Evolutionary conservation across 805 yeast species (phyloP), one percentile per base, ranked within the genome.

Genomic region (Kazachstania bromeliacearum): DNA sequence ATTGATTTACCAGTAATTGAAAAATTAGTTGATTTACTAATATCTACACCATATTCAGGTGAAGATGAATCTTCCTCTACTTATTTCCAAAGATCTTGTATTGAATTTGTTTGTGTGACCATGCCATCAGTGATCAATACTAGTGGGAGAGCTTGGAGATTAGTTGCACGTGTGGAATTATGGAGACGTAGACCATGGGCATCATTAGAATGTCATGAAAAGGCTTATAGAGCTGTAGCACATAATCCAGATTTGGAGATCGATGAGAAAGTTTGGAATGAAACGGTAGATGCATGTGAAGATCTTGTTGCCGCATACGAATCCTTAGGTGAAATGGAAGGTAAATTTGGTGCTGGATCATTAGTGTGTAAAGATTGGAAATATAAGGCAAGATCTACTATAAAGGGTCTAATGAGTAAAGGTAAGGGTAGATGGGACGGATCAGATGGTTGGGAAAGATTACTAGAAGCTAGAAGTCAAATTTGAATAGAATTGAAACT

Each of bases 321-420:
- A 51, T 78, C 83, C 3, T 68, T 84, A 22, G 97, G 97, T n/a
- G 92, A 81, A 39, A 58, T 75, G 46, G 81, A 83, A 8, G 94
- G 94, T 6, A 79, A 75, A 48, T 71, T 78, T 50, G 81, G 80
- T 17, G 87, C 85, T 2, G 94, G 79, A 15, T 85, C 82, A 54
- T 46, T 79, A n/a, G 94, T 88, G 7, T 87, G 96, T 57, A 76
- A 79, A 51, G 95, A 87, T 53, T 88, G 96, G 96, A 81, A 75
- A 52, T 83, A 79, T 61, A 85, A 85, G 55, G 78, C 94, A 2
- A 70, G 78, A 43, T 70, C 82, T 12, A 66, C 83, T 1, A 70
- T 87, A 15, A 70, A 94, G 50, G 71, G 84, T 1, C 64, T 87
- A 45, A 70, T 83, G 73, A 77, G 89, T 13, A 81, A 78, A 52